phyloP scores from a whole-genome alignment of 495 filamentous ascomycete genomes.

The Letharia lupina region DNA sequence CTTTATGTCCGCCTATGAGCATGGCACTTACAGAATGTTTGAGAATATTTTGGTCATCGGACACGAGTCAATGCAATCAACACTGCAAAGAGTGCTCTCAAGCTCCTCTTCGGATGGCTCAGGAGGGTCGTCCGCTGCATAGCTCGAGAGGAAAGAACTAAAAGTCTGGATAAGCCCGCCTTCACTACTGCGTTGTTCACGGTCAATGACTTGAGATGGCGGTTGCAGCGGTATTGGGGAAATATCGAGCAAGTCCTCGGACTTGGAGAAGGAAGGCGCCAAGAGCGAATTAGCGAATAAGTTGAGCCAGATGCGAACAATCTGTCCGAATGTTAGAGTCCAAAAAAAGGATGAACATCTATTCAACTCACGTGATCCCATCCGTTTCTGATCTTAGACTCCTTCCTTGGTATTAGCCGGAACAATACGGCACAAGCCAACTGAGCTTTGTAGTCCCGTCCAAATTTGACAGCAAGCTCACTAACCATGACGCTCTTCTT shows the following conservation, averaged over 20 bases:
- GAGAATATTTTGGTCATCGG: conserved; percentile 72
- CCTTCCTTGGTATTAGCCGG: conserved; percentile 76
- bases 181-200: conserved; percentile 66
- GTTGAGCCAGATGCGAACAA: conserved; percentile 86
- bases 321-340: conserved; percentile 38
- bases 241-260: conserved; percentile 62
- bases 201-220: conserved; percentile 89
- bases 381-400: conserved; percentile 62
- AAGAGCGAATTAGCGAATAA: conserved; percentile 94
- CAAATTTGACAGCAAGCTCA: conserved; percentile 94
- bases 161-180: conserved; percentile 85
- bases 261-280: conserved; percentile 69
- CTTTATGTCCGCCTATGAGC: neutral
- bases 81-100: conserved; percentile 87
- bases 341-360: neutral
- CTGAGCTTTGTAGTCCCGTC: conserved; percentile 86
- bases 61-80: conserved; percentile 89
- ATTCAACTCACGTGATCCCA: conserved; percentile 67
- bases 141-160: conserved; percentile 94
- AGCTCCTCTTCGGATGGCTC: conserved; percentile 96
- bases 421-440: conserved; percentile 90
- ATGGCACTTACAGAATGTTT: conserved; percentile 64
- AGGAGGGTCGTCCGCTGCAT: conserved; percentile 93
- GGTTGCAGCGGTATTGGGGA: conserved; percentile 80
- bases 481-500: conserved; percentile 97